Evolutionary conservation across 2,329 filamentous ascomycete species (phyloP).

Genomic region (Colletotrichum siamense): DNA sequence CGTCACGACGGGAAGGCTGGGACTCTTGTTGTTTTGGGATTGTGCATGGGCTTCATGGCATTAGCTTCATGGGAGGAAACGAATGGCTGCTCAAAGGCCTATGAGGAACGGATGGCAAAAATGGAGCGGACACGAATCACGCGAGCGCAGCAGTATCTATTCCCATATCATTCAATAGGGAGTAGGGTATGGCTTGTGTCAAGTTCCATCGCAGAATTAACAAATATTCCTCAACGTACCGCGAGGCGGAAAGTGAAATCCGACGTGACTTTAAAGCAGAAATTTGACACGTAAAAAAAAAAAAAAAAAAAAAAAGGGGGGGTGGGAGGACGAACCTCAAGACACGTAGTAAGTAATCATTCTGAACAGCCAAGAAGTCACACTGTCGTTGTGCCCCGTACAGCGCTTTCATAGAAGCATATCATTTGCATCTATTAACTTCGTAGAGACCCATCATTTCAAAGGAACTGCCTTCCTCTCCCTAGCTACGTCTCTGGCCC

Average conservation of each 20-base stretch:
- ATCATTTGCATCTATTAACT: not conserved
- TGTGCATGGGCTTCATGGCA: not conserved
- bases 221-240: not conserved
- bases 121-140: not conserved
- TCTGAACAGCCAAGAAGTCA: not conserved
- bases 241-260: not conserved
- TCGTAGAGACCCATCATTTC: not conserved
- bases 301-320: not conserved
- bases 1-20: not conserved
- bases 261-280: not conserved
- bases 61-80: not conserved
- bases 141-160: slow-evolving; percentile 4
- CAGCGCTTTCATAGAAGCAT: not conserved
- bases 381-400: not conserved
- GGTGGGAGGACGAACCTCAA: too few species aligned
- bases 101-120: not conserved
- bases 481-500: slow-evolving; percentile 50
- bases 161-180: not conserved
- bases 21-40: not conserved
- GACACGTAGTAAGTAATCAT: not conserved
- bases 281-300: not conserved
- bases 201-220: not conserved
- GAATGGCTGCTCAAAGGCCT: not conserved
- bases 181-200: not conserved
- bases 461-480: slow-evolving; percentile 45